These are phyloP conservation scores for Sphaerosporella brunnea DNA, from an alignment of 495 filamentous ascomycete genomes.

Conservation along the genomic window DNA sequence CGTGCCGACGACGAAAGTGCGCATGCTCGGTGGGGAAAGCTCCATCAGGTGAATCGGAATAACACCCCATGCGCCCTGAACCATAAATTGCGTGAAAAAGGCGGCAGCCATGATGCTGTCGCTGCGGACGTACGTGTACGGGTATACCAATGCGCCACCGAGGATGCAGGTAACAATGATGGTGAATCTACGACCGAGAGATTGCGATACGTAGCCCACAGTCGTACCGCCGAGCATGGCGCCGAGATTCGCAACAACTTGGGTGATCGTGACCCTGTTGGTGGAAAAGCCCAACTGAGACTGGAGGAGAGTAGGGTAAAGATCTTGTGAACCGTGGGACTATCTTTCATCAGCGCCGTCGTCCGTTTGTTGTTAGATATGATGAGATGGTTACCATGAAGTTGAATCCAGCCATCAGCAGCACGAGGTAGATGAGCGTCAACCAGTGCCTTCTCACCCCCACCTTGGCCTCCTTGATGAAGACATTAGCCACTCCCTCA, in stretches of 20 bases:
- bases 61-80: constrained; percentile 66
- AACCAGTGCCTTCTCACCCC: constrained; percentile 42
- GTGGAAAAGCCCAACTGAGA: constrained; percentile 57
- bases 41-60: constrained; percentile 68
- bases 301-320: constrained; percentile 71
- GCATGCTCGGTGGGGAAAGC: constrained; percentile 51
- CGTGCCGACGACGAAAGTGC: constrained; percentile 45
- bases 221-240: constrained; percentile 50
- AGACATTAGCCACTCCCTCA: constrained; percentile 35
- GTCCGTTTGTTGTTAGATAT: too few species aligned
- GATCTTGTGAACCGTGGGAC: constrained; percentile 80
- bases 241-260: constrained; percentile 54
- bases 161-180: constrained; percentile 44
- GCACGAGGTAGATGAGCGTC: constrained; percentile 47
- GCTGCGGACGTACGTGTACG: constrained; percentile 36
- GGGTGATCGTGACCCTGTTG: constrained; percentile 49
- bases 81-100: constrained; percentile 63
- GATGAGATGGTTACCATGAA: constrained; percentile 24
- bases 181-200: constrained; percentile 46
- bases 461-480: constrained; percentile 27
- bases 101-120: constrained; percentile 41
- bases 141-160: constrained; percentile 32
- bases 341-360: constrained; percentile 13
- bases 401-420: constrained; percentile 41
- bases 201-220: constrained; percentile 53